Evolutionary conservation across 345 rosid genomes (phyloP).

Genomic region (Euphorbia lathyris): DNA sequence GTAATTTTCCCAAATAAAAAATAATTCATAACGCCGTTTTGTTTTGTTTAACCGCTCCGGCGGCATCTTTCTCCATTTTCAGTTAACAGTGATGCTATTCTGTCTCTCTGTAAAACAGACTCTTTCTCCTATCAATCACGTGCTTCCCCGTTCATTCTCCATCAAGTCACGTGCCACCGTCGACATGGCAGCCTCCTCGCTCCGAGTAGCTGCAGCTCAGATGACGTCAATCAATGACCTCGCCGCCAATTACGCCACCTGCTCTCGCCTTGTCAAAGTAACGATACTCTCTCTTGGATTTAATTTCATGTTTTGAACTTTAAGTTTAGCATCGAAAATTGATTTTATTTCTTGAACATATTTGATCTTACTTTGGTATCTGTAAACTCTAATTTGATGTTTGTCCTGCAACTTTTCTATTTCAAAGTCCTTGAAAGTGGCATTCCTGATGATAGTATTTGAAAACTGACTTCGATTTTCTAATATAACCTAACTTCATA

Average conservation of each 20-base stretch:
- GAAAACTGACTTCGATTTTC: background rate
- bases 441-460: background rate
- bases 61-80: too few species aligned
- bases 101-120: background rate
- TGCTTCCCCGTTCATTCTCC: constrained; percentile 7
- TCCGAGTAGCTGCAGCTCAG: constrained; percentile 93
- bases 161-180: constrained; percentile 25
- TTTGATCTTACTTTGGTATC: too few species aligned
- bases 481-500: background rate
- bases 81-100: constrained; percentile 1
- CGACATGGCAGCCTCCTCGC: constrained; percentile 45
- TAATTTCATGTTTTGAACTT: background rate
- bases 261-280: constrained; percentile 87
- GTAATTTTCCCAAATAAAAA: too few species aligned
- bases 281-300: background rate
- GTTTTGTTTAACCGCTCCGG: background rate
- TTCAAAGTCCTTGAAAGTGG: background rate
- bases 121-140: constrained; percentile 10
- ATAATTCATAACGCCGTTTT: background rate
- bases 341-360: too few species aligned
- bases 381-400: background rate
- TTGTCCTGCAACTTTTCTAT: background rate
- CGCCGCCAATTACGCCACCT: constrained; percentile 74
- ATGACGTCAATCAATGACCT: constrained; percentile 90
- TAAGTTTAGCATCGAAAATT: background rate